These are phyloP conservation scores for Juglanconis sp. DNA, from an alignment of 2,329 filamentous ascomycete species.

Conservation along the genomic window DNA sequence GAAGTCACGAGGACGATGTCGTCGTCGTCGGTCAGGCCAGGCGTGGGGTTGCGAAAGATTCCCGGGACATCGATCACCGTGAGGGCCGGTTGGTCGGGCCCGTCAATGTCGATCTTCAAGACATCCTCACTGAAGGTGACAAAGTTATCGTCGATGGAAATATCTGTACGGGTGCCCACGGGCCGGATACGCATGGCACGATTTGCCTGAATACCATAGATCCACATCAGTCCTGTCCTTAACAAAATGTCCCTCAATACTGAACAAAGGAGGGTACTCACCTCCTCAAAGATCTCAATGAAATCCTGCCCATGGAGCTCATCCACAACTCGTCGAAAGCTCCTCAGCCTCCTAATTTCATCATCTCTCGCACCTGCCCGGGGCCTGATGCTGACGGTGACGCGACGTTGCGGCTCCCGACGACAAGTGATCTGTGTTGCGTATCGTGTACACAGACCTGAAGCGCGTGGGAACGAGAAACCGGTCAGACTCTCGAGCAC, in stretches of 20 bases:
- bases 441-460: constrained; percentile 46
- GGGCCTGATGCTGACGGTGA: constrained; percentile 42
- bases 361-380: constrained; percentile 19
- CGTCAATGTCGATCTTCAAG: constrained; percentile 41
- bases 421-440: constrained; percentile 46
- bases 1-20: constrained; percentile 44
- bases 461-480: constrained; percentile 31
- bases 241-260: background rate
- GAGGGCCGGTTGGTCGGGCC: constrained; percentile 43
- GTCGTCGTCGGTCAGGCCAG: constrained; percentile 39
- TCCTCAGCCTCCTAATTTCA: constrained; percentile 23
- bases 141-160: constrained; percentile 9
- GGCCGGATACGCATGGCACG: constrained; percentile 41
- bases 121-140: constrained; percentile 45
- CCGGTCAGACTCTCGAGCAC: constrained; percentile 64
- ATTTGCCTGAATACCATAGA: constrained; percentile 33
- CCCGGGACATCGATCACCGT: constrained; percentile 55
- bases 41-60: constrained; percentile 42
- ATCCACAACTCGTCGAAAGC: constrained; percentile 32
- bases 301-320: constrained; percentile 35
- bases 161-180: too few species aligned
- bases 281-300: constrained; percentile 37
- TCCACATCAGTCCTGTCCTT: constrained; percentile 13
- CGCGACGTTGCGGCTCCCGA: constrained; percentile 32
- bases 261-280: constrained; percentile 19